Base-by-base conservation (phyloP, 2,329 filamentous ascomycete genomes). In the Clarireedia homoeocarpa region DNA sequence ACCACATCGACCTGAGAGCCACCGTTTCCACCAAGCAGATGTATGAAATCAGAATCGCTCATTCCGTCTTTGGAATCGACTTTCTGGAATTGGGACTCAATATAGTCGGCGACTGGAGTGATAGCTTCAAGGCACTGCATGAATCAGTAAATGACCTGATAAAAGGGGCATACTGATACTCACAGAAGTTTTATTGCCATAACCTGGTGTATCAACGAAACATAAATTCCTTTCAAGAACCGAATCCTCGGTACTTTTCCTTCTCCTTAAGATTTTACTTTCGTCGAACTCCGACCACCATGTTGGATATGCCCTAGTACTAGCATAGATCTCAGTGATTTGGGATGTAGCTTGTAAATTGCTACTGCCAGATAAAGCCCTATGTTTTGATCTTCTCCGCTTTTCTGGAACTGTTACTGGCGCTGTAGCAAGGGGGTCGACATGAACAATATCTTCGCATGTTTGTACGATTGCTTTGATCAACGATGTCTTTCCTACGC, bases 381-480 rank as follows among this genome's bases (percentile, higher is more conserved):
- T 67, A 24, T 59, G 46, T 46, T 61, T 67, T 20, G 68, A 65
- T 55, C 58, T 64, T 48, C 62, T 53, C 51, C 56, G 58, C 56
- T 59, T 50, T 46, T 71, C 59, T 42, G 63, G 40, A 46, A 66
- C 61, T 1, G 72, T 54, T 4, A 66, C 55, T 48, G 62, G 58
- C 15, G 70, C 71, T 7, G 68, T 63, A 30, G 71, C 68, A 30
- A 76, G 69, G 2, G 73, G 70, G 67, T 97, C 92, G 53, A 96
- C 84, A 69, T 99, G 92, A 2, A 97, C 92, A 60, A 99, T 95
- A 67, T 97, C 89, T 66, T 91, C 84, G 69, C 90, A 95, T 3
- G 76, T 79, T 67, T 96, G 90, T 15, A 95, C 84, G 47, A 99
- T 89, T 2, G 90, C 89, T 68, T 87, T 89, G 64, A 97, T 88